These are phyloP conservation scores for Brasilioporus rufonigricans DNA, from an alignment of 768 basidiomycete genomes.

Conservation along the genomic window DNA sequence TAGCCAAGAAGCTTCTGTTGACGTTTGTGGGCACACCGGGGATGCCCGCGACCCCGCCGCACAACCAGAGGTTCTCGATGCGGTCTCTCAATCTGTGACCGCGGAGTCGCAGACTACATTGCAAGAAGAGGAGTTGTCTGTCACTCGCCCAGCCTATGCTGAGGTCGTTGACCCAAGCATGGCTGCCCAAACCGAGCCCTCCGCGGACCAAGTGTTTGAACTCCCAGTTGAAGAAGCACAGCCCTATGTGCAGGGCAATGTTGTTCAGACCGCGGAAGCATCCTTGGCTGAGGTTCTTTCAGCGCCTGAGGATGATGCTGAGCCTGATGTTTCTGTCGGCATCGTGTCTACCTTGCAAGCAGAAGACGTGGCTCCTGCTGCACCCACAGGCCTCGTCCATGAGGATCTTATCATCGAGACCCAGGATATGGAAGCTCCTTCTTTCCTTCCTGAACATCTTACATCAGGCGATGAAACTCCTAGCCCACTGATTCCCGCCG, in stretches of 20 bases:
- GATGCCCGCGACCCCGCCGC: not conserved
- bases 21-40: not conserved
- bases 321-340: not conserved
- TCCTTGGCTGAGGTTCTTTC: not conserved
- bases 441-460: not conserved
- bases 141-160: not conserved
- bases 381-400: not conserved
- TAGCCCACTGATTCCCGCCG: not conserved
- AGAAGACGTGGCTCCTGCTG: not conserved
- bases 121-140: not conserved
- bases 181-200: not conserved
- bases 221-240: not conserved
- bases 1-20: slow-evolving; percentile 3
- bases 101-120: slow-evolving; percentile 6
- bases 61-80: not conserved
- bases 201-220: slow-evolving; percentile 6
- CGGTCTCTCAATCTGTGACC: not conserved
- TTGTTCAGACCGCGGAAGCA: not conserved
- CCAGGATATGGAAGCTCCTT: not conserved
- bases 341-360: not conserved
- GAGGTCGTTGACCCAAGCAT: not conserved
- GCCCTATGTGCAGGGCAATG: not conserved
- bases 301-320: not conserved
- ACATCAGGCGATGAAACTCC: slow-evolving; percentile 7
- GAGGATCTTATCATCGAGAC: not conserved